Conservation (phyloP, 371 early-diverging fungal species). For the Mortierella sp. region DNA sequence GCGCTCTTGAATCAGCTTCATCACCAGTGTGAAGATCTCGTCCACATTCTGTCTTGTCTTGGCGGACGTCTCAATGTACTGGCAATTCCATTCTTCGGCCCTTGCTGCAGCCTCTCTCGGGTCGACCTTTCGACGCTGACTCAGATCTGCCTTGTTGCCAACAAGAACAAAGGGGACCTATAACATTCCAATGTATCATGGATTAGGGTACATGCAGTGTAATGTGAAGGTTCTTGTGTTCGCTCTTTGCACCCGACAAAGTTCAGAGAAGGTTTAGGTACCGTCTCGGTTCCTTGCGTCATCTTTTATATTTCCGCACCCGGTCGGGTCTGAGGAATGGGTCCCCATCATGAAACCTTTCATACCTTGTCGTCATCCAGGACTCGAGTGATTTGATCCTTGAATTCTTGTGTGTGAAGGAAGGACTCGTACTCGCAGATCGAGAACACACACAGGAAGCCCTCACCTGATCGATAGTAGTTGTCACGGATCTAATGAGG, state of each 20-base stretch:
- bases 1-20: conserved; percentile 81
- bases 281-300: too few species aligned
- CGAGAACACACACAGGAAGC: conserved; percentile 90
- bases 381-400: conserved; percentile 90
- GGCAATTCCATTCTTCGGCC: conserved; percentile 84
- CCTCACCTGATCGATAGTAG: conserved; percentile 92
- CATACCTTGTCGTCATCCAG: conserved; percentile 82
- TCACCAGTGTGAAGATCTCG: conserved; percentile 79
- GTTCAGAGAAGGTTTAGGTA: not conserved
- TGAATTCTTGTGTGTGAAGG: conserved; percentile 84
- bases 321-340: too few species aligned
- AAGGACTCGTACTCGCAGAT: conserved; percentile 86
- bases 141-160: conserved; percentile 90
- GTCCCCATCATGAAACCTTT: not conserved
- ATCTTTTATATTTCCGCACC: too few species aligned
- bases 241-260: too few species aligned
- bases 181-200: conserved; percentile 6
- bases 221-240: not conserved
- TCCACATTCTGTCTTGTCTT: conserved; percentile 91
- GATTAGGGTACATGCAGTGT: not conserved
- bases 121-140: conserved; percentile 77
- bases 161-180: conserved; percentile 86
- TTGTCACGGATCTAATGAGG: conserved; percentile 95
- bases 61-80: conserved; percentile 88
- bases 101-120: conserved; percentile 74